A percentile compares a stretch with the other conserved stretches of the same genome.
These are phyloP conservation scores for Alternaria arbusti DNA, from an alignment of 2,329 filamentous ascomycete species.

Conservation along the genomic window DNA sequence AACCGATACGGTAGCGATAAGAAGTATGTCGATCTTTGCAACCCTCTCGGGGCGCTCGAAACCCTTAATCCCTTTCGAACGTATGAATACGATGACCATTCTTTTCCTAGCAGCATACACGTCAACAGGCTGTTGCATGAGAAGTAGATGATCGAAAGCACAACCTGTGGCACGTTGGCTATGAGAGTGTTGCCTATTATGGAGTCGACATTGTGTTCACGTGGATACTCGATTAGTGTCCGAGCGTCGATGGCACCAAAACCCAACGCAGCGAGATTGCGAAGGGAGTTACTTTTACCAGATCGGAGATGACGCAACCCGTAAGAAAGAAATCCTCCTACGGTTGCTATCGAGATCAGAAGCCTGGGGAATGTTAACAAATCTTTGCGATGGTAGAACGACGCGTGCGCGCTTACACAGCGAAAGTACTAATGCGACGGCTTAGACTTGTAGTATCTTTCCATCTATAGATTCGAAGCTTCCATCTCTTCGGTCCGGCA, in stretches of 20 bases:
- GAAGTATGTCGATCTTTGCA: conserved; percentile 51
- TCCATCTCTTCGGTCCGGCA: neutral
- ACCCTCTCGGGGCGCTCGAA: conserved; percentile 34
- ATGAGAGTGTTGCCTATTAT: neutral
- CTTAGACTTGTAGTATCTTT: neutral
- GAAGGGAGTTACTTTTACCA: neutral
- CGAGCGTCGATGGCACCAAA: neutral
- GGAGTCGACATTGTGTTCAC: neutral
- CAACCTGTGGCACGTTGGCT: neutral
- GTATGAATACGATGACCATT: conserved; percentile 54
- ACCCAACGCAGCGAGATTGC: neutral
- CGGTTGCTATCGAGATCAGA: neutral
- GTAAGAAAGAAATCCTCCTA: neutral
- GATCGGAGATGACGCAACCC: neutral
- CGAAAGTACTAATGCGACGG: neutral
- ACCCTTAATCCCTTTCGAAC: conserved; percentile 46
- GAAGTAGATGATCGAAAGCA: conserved; percentile 45
- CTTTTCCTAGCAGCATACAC: conserved; percentile 54
- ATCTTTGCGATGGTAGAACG: neutral
- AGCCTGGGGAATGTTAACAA: neutral
- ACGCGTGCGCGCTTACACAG: neutral
- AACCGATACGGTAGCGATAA: conserved; percentile 50
- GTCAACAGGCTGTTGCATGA: conserved; percentile 57
- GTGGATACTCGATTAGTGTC: neutral
- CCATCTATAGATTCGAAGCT: neutral